Conservation (phyloP, 176 grass and related monocot genomes). For the Olyra latifolia region DNA sequence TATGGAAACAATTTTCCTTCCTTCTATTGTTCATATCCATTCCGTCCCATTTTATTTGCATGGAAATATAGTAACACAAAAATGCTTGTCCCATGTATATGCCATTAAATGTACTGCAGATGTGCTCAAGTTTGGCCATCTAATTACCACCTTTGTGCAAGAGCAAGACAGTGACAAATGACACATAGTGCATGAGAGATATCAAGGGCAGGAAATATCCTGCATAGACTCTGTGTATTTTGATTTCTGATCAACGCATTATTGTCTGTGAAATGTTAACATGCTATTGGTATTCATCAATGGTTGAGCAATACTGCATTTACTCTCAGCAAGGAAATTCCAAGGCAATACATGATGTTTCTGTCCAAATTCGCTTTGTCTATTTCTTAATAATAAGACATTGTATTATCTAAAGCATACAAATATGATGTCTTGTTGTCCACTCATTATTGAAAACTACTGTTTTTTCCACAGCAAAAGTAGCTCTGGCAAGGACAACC, state of each 20-base stretch:
- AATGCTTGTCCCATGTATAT: neutral
- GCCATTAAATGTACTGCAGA: constrained; percentile 23
- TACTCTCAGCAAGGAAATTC: neutral
- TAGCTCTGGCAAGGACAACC: neutral
- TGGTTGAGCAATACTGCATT: neutral
- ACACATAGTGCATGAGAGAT: neutral
- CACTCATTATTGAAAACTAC: neutral
- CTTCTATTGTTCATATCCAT: neutral
- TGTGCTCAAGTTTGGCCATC: neutral
- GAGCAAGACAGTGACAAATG: neutral
- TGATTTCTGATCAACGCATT: neutral
- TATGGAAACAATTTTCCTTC: constrained; percentile 2
- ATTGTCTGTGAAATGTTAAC: neutral
- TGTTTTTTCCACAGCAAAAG: neutral
- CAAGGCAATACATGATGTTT: constrained; percentile 8
- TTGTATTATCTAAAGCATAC: neutral
- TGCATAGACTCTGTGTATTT: constrained; percentile 14
- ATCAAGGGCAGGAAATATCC: neutral
- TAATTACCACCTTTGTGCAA: constrained; percentile 14
- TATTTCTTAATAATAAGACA: constrained; percentile 17
- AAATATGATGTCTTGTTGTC: constrained; percentile 9
- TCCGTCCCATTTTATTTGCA: constrained; percentile 1
- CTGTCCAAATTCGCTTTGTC: neutral
- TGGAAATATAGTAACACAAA: constrained; percentile 16
- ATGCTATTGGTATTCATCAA: neutral